These are phyloP conservation scores for Metschnikowia hibisci DNA, from an alignment of 805 yeast species.

Conservation along the genomic window DNA sequence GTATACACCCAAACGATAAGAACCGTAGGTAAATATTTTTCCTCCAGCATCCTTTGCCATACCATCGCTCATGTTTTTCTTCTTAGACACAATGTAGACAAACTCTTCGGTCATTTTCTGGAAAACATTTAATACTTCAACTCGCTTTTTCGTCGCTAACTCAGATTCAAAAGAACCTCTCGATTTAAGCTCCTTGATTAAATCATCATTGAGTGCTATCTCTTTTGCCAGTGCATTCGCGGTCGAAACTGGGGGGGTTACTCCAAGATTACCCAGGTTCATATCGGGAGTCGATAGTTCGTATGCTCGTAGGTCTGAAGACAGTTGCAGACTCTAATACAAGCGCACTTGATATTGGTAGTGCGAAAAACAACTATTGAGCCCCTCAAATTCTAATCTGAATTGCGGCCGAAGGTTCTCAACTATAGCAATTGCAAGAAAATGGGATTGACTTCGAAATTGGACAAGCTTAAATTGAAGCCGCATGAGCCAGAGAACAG, in stretches of 20 bases:
- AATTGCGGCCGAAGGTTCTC: not conserved
- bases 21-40: conserved; percentile 92
- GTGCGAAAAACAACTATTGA: not conserved
- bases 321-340: not conserved
- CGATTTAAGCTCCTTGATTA: conserved; percentile 73
- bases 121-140: conserved; percentile 62
- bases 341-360: not conserved
- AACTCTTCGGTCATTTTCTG: conserved; percentile 77
- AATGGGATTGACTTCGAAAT: conserved; percentile 29
- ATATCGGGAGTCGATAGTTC: not conserved
- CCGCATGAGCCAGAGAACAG: conserved; percentile 6
- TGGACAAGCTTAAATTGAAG: conserved; percentile 25
- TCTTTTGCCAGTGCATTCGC: conserved; percentile 84
- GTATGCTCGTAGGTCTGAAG: not conserved
- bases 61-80: conserved; percentile 91
- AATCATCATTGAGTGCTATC: conserved; percentile 63
- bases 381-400: not conserved
- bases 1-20: conserved; percentile 90
- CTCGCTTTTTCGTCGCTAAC: conserved; percentile 75
- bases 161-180: conserved; percentile 90
- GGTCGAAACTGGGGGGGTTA: conserved; percentile 80
- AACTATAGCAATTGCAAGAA: not conserved
- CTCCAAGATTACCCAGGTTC: conserved; percentile 44
- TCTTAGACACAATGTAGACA: conserved; percentile 74
- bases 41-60: conserved; percentile 98